Evolutionary conservation across 768 basidiomycete species (phyloP), one percentile per base, ranked within the genome.

Genomic region (Suillus brevipes): DNA sequence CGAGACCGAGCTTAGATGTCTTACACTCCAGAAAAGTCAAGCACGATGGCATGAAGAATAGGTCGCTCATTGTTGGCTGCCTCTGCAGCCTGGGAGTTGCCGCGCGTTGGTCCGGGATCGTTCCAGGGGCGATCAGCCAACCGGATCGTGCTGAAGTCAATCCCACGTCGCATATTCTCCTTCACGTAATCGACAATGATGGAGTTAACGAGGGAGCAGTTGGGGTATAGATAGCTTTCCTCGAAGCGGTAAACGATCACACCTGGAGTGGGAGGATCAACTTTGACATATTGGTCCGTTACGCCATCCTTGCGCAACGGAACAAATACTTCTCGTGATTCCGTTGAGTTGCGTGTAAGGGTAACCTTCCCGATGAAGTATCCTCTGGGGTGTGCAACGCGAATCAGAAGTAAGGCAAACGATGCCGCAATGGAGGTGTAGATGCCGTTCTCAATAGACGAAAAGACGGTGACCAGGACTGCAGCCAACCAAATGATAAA

Each of bases 371-470:
- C 97, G 1, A 99, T 84, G 89, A 99, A 98, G 49, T 89, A 82
- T 10, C 94, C 94, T 34, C 92, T 87, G 23, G 97, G 95, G 68
- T 89, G 87, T 34, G 96, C 95, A 65, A 98, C 74, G 57, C 96
- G 90, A 73, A 96, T 78, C 62, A 99, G 83, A 16, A 99, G 84
- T 16, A 99, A 85, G 5, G 82, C 91, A 25, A 88, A 75, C 0
- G 95, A 97, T 2, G 91, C 82, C n/a, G 80, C 77, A 69, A 99
- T 88, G 13, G 95, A 94, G 61, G 89, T 86, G 76, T 95, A 95
- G 71, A 95, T 94, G 28, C 96, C 96, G 63, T 94, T 83, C 77
- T 99, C 97, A 70, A 99, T 96, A 25, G 88, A 86, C n/a, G 92
- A 89, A 81, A 99, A 99, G 56, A 99, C 77, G 10, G 95, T 95